Percentiles rank a stretch among this genome's conserved stretches.
These are phyloP conservation scores for Colletotrichum graminicola DNA, from an alignment of 2,329 filamentous ascomycete genomes.

Conservation along the genomic window DNA sequence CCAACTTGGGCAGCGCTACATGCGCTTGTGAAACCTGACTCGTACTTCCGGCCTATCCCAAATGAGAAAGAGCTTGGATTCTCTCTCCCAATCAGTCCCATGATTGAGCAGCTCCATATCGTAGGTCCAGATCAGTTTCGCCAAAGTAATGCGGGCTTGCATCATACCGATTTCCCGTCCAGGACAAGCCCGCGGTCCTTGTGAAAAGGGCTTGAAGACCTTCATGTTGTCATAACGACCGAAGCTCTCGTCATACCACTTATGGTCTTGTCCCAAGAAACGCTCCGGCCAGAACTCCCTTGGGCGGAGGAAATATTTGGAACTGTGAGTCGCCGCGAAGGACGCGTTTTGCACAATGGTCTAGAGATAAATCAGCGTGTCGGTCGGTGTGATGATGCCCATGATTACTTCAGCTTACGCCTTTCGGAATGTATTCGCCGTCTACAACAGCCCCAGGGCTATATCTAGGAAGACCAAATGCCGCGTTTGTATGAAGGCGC, in stretches of 20 bases:
- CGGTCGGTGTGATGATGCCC: rapidly evolving
- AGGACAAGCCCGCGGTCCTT: not conserved
- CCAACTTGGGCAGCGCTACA: too few species aligned
- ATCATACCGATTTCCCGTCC: not conserved
- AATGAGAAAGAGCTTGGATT: not conserved
- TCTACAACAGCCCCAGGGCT: slow-evolving; percentile 7
- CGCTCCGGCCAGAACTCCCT: slow-evolving; percentile 6
- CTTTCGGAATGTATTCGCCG: not conserved
- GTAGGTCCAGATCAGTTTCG: not conserved
- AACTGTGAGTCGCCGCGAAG: not conserved
- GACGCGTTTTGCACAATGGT: not conserved
- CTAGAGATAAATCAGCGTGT: not conserved
- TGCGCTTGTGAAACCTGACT: not conserved
- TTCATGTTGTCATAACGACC: not conserved
- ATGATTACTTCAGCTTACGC: not conserved
- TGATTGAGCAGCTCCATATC: not conserved
- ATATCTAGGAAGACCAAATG: slow-evolving; percentile 4
- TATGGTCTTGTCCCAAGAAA: not conserved
- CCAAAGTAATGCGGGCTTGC: not conserved
- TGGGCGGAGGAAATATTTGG: not conserved
- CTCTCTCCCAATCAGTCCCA: not conserved
- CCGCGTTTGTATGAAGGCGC: not conserved
- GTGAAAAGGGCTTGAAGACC: not conserved
- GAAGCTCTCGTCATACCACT: not conserved
- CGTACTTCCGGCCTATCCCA: not conserved